These are phyloP conservation scores for Chrysosphaeria jannelii DNA, from an alignment of 2,329 filamentous ascomycete species.

Conservation along the genomic window DNA sequence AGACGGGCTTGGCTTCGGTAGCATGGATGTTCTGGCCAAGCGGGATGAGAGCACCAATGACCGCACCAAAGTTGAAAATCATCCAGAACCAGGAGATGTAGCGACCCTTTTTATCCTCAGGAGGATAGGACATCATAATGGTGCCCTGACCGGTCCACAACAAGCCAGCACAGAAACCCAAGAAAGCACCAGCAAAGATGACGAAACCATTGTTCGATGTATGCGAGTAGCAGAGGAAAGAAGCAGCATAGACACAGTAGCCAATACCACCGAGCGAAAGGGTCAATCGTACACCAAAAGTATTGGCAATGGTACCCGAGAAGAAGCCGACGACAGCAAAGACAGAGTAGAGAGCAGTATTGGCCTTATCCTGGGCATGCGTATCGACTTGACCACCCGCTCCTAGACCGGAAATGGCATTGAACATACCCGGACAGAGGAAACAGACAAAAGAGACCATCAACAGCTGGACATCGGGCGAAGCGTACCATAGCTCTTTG, in stretches of 20 bases:
- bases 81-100: slow-evolving; percentile 87
- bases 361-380: slow-evolving; percentile 7
- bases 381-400: slow-evolving; percentile 6
- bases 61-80: slow-evolving; percentile 77
- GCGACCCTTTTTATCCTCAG: slow-evolving; percentile 52
- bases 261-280: slow-evolving; percentile 45
- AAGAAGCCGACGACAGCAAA: slow-evolving; percentile 33
- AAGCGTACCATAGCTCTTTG: slow-evolving; percentile 36
- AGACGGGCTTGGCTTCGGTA: slow-evolving; percentile 12
- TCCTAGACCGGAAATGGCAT: slow-evolving; percentile 7
- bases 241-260: slow-evolving; percentile 44
- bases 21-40: slow-evolving; percentile 28
- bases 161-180: slow-evolving; percentile 51
- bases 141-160: slow-evolving; percentile 62
- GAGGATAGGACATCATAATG: slow-evolving; percentile 74
- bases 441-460: slow-evolving; percentile 40
- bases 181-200: slow-evolving; percentile 44
- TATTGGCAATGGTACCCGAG: slow-evolving; percentile 52
- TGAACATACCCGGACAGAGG: slow-evolving; percentile 10
- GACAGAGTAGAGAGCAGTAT: slow-evolving; percentile 16
- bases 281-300: slow-evolving; percentile 36
- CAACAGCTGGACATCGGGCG: slow-evolving; percentile 38
- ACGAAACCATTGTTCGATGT: slow-evolving; percentile 36
- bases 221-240: slow-evolving; percentile 41
- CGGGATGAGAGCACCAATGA: slow-evolving; percentile 57